These are phyloP conservation scores for Lenzites betulinus DNA, from an alignment of 768 basidiomycete species.

Conservation along the genomic window DNA sequence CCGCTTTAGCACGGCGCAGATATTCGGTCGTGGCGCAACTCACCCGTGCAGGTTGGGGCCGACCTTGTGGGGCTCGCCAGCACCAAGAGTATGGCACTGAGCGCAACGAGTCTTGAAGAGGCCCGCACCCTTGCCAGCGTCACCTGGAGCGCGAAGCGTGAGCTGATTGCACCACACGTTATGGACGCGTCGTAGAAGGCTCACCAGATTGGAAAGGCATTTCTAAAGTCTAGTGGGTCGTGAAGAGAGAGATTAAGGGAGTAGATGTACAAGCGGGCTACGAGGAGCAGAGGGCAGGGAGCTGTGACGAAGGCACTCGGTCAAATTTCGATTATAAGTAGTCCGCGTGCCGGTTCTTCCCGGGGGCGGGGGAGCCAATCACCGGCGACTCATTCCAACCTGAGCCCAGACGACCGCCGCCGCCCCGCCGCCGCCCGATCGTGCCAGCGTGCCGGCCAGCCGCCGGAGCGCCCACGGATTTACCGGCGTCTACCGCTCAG, in stretches of 20 bases:
- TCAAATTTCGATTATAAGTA: slow-evolving; percentile 30
- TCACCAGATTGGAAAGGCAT: slow-evolving; percentile 50
- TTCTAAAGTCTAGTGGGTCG: slow-evolving; percentile 30
- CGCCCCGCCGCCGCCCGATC: slow-evolving; percentile 8
- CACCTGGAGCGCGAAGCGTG: slow-evolving; percentile 51
- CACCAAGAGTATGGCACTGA: slow-evolving; percentile 88
- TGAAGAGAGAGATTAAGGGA: slow-evolving; percentile 23
- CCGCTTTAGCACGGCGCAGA: neutral
- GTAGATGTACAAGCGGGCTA: slow-evolving; percentile 21
- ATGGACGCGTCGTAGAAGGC: slow-evolving; percentile 19
- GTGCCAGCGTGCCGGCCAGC: slow-evolving; percentile 5
- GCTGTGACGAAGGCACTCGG: slow-evolving; percentile 20
- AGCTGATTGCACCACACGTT: neutral
- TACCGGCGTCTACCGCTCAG: neutral
- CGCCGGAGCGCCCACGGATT: slow-evolving; percentile 2
- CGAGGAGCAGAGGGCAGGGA: slow-evolving; percentile 12
- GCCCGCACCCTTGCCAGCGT: slow-evolving; percentile 84
- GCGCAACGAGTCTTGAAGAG: slow-evolving; percentile 97
- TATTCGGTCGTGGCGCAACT: slow-evolving; percentile 29
- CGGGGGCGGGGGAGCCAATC: slow-evolving; percentile 29
- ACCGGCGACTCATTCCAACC: slow-evolving; percentile 21
- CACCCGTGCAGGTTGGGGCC: slow-evolving; percentile 96
- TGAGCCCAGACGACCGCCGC: slow-evolving; percentile 1
- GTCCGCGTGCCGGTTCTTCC: slow-evolving; percentile 28
- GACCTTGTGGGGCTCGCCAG: slow-evolving; percentile 81